These are phyloP conservation scores for Aureobasidium pullulans DNA, from an alignment of 2,329 filamentous ascomycete species.

Conservation along the genomic window DNA sequence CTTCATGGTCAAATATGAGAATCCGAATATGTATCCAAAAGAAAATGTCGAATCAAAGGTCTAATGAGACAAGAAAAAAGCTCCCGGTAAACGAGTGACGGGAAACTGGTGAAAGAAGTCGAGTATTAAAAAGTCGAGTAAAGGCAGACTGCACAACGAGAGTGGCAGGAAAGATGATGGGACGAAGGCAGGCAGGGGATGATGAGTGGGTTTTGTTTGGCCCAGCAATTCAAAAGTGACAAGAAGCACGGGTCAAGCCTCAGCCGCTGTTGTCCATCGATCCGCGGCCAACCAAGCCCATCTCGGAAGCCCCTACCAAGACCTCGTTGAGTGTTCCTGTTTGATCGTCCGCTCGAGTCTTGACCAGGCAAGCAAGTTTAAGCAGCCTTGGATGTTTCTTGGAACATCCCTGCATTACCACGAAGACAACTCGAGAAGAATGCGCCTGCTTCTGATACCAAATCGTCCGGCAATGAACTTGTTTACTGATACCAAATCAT, in stretches of 20 bases:
- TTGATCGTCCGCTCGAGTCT: neutral
- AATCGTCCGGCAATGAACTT: neutral
- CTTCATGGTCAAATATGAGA: conserved; percentile 43
- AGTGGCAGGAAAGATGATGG: conserved; percentile 10
- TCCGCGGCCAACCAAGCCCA: neutral
- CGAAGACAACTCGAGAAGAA: too few species aligned
- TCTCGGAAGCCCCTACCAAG: neutral
- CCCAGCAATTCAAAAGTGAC: neutral
- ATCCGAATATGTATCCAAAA: neutral
- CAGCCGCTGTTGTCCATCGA: conserved; percentile 3
- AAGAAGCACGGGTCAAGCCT: conserved; percentile 5
- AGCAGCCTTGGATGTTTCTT: neutral
- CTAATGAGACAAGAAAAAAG: conserved; percentile 9
- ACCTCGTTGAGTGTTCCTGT: conserved; percentile 4
- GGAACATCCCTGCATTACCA: neutral
- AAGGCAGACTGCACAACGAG: conserved; percentile 15
- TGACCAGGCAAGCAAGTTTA: neutral
- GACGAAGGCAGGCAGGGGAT: neutral
- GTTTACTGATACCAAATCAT: too few species aligned
- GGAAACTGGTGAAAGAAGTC: conserved; percentile 14
- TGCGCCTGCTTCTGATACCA: neutral
- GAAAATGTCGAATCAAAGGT: neutral
- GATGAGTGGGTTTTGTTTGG: conserved; percentile 9
- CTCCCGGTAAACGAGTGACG: conserved; percentile 11
- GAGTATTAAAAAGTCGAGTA: conserved; percentile 12